Base-by-base conservation (phyloP, 768 basidiomycete genomes). In the Russula lepida region DNA sequence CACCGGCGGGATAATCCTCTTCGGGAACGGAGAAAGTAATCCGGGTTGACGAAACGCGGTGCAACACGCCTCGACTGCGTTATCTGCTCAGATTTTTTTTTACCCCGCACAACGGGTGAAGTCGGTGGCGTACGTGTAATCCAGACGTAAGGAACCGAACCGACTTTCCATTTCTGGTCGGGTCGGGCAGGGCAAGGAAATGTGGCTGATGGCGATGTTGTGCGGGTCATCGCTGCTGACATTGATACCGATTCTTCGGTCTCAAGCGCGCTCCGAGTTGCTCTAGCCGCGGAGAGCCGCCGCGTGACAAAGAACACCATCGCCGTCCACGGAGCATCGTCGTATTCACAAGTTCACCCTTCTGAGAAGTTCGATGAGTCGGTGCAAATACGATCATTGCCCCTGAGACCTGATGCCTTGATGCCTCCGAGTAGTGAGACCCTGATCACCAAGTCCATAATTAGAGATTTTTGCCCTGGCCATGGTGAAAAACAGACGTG, bases 201-300 rank as follows among this genome's bases (percentile, higher is more conserved):
- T 43, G 53, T 39, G 27, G 47, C 47, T 23, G 35, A 37, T 37
- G 35, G 35, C 35, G 6, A 15, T 5, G 5, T 6, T 15, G 15
- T 37, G 35, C 12, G 17, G 32, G 32, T 28, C 15, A n/a, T 32
- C 28, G 30, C 19, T 55, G 55, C 49, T 56, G 60, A 62, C 60
- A 30, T 17, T n/a, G 50, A 44, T n/a, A 8, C 60, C 60, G 55
- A 61, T 50, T 33, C 41, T 17, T 56, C 54, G 48, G 60, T 43
- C 41, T 32, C 9, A 21, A 51, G 54, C 39, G 60, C 39, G 32
- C 44, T 55, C 39, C 32, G 27, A 15, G 47, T 56, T 13, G 15
- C 25, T 47, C 28, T 30, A 39, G 47, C 60, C 39, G 60, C 37
- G 39, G 59, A 51, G 49, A 50, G 41, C 32, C 23, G 41, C 32